Base-by-base conservation (phyloP, 371 early-diverging fungal species). In the Rhizopus sp. region DNA sequence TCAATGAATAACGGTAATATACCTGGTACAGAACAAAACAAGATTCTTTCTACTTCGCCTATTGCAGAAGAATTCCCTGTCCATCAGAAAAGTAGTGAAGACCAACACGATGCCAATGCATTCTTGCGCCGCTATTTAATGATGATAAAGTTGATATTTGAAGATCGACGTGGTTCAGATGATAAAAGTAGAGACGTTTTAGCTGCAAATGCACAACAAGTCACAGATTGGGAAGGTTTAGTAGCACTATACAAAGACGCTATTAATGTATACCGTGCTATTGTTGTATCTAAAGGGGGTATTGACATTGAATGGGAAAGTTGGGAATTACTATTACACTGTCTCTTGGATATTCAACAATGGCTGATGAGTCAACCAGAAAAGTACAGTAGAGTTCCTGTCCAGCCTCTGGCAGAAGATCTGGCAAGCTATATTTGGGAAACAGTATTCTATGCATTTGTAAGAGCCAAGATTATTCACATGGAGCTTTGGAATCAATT, bases 301-400 rank as follows among this genome's bases (percentile, higher is more conserved):
- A 82, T 87, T 40, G 84, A 85, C 42, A 73, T 87, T 70, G 86
- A 87, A 53, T 63, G 63, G 51, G 80, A 81, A 55, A 85, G 80
- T 39, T 87, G 87, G 87, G 80, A 81, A 50, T 46, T 68, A 0
- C 54, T 87, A 34, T 50, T 85, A 10, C 66, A 59, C 2, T 82
- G 80, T 29, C 57, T 87, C 9, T 55, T 85, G 53, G 79, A 80
- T 51, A 83, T 87, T 52, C 83, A 83, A 55, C 66, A 73, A 34
- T 71, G 79, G 57, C 60, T 83, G 35, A 77, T 87, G 80, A 72
- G 68, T 44, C 68, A 69, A 35, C 75, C 73, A 6, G 77, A 82
- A 29, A 81, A 76, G 39, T 73, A 75, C 47, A 69, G 62, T n/a
- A 55, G 80, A 12, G 72, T 81, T 7, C 78, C 78, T 12, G 66